Conservation (phyloP, 495 filamentous ascomycete genomes). For the Rhizodiscina lignyota region DNA sequence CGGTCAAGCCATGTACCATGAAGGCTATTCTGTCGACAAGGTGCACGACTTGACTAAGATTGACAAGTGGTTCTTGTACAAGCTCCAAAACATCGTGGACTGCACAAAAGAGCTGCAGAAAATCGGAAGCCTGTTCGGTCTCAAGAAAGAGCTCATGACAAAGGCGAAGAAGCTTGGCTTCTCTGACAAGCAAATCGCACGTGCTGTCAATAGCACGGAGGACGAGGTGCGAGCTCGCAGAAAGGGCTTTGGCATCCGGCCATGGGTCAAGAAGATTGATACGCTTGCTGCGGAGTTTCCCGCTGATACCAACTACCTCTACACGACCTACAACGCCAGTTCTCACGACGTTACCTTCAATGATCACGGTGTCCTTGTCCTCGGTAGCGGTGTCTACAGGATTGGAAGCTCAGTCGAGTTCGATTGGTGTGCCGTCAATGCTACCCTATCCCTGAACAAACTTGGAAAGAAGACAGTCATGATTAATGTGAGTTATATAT, state of each 20-base stretch:
- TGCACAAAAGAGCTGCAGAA: constrained; percentile 74
- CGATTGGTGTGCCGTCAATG: constrained; percentile 96
- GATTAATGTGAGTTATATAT: constrained; percentile 48
- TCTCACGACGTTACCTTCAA: constrained; percentile 90
- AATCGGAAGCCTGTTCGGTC: constrained; percentile 67
- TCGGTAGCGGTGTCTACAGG: constrained; percentile 89
- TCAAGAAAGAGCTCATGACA: constrained; percentile 72
- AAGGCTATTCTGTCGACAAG: constrained; percentile 79
- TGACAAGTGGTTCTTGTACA: constrained; percentile 92
- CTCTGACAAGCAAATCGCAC: constrained; percentile 88
- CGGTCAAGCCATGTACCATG: constrained; percentile 94
- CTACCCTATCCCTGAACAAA: constrained; percentile 63
- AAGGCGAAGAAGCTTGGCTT: constrained; percentile 96
- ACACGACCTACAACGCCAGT: constrained; percentile 97
- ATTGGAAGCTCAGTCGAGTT: constrained; percentile 97
- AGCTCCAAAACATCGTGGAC: constrained; percentile 90
- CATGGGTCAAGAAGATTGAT: constrained; percentile 97
- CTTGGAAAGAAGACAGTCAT: constrained; percentile 98
- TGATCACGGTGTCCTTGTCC: constrained; percentile 77
- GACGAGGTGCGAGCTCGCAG: constrained; percentile 76
- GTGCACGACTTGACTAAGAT: constrained; percentile 93
- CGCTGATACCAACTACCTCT: constrained; percentile 92
- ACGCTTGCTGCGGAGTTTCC: constrained; percentile 95
- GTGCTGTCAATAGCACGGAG: constrained; percentile 69
- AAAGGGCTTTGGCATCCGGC: constrained; percentile 66